Evolutionary conservation across 345 rosid genomes (phyloP).

Genomic region (Trapa incisa): DNA sequence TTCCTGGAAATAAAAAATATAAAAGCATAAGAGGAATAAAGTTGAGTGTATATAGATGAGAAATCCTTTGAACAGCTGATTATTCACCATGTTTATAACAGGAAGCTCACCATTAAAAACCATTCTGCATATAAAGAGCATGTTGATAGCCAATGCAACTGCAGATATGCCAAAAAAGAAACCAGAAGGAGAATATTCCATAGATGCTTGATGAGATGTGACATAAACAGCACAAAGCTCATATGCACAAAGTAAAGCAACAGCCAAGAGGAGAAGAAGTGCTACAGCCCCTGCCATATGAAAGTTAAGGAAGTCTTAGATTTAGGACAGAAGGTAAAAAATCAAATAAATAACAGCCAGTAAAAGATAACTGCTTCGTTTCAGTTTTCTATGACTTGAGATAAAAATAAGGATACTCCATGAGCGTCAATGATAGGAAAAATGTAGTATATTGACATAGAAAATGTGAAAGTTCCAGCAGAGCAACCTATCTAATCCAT

Average conservation of each 20-base stretch:
- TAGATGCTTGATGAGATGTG: conserved; percentile 82
- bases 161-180: conserved; percentile 99
- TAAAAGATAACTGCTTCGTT: conserved; percentile 1
- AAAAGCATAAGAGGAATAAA: conserved; percentile 4
- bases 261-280: conserved; percentile 91
- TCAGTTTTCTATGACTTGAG: background rate
- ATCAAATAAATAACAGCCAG: conserved; percentile 75
- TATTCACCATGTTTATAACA: background rate
- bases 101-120: conserved; percentile 82
- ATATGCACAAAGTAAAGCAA: conserved; percentile 86
- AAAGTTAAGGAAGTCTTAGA: conserved; percentile 8
- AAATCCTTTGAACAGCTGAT: conserved; percentile 18
- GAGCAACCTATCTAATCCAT: no score
- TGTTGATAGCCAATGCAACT: conserved; percentile 90
- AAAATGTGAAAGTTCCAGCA: background rate
- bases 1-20: conserved; percentile 41
- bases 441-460: background rate
- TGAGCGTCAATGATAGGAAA: background rate
- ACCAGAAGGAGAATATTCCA: conserved; percentile 92
- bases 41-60: background rate
- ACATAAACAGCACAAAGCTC: conserved; percentile 98
- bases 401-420: background rate
- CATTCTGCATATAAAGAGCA: conserved; percentile 97
- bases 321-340: conserved; percentile 73
- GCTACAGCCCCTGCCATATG: conserved; percentile 78